phyloP scores from a whole-genome alignment of 176 grass and related monocot species.

The Eragrostis nindensis region DNA sequence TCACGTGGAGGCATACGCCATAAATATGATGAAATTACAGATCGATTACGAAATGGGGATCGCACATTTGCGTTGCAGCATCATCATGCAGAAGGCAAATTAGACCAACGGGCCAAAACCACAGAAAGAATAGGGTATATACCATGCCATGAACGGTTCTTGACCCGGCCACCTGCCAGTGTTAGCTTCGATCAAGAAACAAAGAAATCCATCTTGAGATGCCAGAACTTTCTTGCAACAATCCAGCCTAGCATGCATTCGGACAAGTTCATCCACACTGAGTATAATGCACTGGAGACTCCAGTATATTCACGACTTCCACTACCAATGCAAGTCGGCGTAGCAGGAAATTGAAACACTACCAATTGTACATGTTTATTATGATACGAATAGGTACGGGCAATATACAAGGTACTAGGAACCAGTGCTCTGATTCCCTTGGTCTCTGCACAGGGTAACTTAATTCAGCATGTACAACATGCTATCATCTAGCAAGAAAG shows the following conservation, averaged over 20 bases:
- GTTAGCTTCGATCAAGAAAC: conserved; percentile 16
- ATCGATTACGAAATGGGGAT: too few species aligned
- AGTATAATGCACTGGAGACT: neutral
- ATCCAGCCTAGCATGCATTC: neutral
- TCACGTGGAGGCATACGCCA: too few species aligned
- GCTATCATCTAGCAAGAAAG: conserved; percentile 19
- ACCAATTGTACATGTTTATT: conserved; percentile 46
- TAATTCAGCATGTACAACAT: conserved; percentile 35
- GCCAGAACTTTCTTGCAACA: neutral
- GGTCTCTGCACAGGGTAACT: conserved; percentile 35
- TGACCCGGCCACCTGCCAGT: neutral
- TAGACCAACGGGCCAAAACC: neutral
- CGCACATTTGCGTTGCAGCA: too few species aligned
- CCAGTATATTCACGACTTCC: conserved; percentile 5
- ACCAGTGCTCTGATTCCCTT: conserved; percentile 18
- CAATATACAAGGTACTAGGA: conserved; percentile 50
- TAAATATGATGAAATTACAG: too few species aligned
- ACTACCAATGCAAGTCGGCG: conserved; percentile 4
- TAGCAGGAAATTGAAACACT: neutral
- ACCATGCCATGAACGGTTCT: neutral
- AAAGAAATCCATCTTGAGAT: neutral
- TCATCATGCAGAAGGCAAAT: too few species aligned
- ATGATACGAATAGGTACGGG: conserved; percentile 22
- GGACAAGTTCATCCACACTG: neutral
- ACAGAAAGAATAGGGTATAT: neutral